phyloP scores from a whole-genome alignment of 345 rosid genomes.

The Laguncularia racemosa region DNA sequence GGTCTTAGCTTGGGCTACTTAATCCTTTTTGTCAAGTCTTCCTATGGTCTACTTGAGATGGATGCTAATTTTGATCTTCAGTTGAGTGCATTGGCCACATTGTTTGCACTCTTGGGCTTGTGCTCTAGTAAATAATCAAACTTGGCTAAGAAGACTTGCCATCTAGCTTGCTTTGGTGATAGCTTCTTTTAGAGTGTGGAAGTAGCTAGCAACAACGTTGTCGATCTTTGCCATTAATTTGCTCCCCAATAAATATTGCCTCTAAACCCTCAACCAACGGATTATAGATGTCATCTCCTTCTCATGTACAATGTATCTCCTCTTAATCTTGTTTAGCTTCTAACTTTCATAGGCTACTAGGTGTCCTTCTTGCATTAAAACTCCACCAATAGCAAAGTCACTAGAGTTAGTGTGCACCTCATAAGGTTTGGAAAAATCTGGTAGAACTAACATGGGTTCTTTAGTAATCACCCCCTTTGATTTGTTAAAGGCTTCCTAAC shows the following conservation, averaged over 20 bases:
- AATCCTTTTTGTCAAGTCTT: not conserved
- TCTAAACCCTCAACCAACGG: not conserved
- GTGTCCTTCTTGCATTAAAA: not conserved
- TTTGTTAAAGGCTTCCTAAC: too few relatives aligned
- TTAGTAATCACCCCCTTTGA: too few relatives aligned
- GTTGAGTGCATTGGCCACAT: slow-evolving; percentile 2
- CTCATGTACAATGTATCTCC: not conserved
- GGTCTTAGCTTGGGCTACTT: too few relatives aligned
- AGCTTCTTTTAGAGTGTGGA: not conserved
- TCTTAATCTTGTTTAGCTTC: not conserved
- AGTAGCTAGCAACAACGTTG: not conserved
- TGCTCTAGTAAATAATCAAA: slow-evolving; percentile 2
- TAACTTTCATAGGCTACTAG: not conserved
- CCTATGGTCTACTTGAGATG: not conserved
- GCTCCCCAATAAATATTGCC: not conserved
- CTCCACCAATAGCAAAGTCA: not conserved
- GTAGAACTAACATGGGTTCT: too few relatives aligned
- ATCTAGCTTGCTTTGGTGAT: not conserved
- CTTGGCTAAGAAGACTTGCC: not conserved
- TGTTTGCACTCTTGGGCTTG: not conserved
- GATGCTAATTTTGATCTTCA: not conserved
- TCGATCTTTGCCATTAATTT: not conserved
- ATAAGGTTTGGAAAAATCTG: too few relatives aligned
- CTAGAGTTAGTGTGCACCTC: not conserved
- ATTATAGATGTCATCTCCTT: not conserved